Evolutionary conservation across 805 yeast genomes (phyloP).

Genomic region (Candida chilensis): DNA sequence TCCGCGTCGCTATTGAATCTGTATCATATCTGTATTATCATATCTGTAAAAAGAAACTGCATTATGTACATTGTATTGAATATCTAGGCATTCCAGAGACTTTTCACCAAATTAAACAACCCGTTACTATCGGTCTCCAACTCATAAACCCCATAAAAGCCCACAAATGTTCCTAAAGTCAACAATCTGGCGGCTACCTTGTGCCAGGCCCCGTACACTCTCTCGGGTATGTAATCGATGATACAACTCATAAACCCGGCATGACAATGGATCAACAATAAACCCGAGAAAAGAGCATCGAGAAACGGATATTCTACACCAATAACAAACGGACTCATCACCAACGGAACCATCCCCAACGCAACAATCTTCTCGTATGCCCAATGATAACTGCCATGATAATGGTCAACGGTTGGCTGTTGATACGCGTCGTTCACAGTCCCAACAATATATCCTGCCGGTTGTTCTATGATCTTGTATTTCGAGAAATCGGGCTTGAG

Average conservation of each 20-base stretch:
- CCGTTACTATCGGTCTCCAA: slow-evolving; percentile 80
- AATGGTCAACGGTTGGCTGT: slow-evolving; percentile 50
- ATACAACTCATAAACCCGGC: slow-evolving; percentile 89
- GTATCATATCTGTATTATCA: too few species aligned
- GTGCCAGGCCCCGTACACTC: slow-evolving; percentile 78
- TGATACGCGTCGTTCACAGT: slow-evolving; percentile 83
- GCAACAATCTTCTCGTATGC: slow-evolving; percentile 72
- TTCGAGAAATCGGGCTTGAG: slow-evolving; percentile 39
- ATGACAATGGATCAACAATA: slow-evolving; percentile 69
- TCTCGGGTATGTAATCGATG: slow-evolving; percentile 81
- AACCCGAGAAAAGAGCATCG: slow-evolving; percentile 63
- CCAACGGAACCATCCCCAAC: slow-evolving; percentile 66
- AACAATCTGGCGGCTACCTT: slow-evolving; percentile 59
- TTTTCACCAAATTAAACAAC: slow-evolving; percentile 50
- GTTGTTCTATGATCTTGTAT: slow-evolving; percentile 58
- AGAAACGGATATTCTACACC: slow-evolving; percentile 63
- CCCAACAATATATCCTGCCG: slow-evolving; percentile 89
- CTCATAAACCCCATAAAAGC: slow-evolving; percentile 74
- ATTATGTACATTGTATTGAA: too few species aligned
- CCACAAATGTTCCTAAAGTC: slow-evolving; percentile 60
- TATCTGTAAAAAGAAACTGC: slow-evolving; percentile 1
- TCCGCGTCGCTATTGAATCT: too few species aligned
- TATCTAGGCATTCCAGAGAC: slow-evolving; percentile 51
- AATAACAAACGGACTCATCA: slow-evolving; percentile 64
- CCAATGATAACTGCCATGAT: slow-evolving; percentile 92